Base-by-base conservation (phyloP, 2,329 filamentous ascomycete species). In the Arthrobotrys iridis region DNA sequence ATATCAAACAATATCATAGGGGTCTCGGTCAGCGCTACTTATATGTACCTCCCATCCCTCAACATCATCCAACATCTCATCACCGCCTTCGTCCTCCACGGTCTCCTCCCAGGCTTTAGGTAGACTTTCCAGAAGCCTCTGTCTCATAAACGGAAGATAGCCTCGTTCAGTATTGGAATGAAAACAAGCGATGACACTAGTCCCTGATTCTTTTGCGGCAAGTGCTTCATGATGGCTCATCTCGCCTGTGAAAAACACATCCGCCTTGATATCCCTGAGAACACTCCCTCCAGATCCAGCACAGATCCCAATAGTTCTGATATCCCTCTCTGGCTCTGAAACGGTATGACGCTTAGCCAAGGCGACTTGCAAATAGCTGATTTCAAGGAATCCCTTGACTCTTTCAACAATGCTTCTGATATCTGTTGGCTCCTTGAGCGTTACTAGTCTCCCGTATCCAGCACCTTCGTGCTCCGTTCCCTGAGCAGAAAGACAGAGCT, bases 91-190 rank as follows among this genome's bases (percentile, higher is more conserved):
- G 20, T 77, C 78, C 30, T 80, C 45, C 20, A 81, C 79, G 20
- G 80, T 80, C 24, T 82, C 78, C 40, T 81, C 80, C 88, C 88
- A 89, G 77, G 87, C 86, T 55, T 84, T 82, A 62, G 82, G 83
- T 33, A 97, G 82, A 73, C 84, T 83, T 40, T 84, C 84, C 79
- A 88, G 84, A 79, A 97, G 83, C 81, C 89, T 88, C 15, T 85
- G 84, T 79, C 86, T 86, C 83, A 99, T 86, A 50, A 91, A 88
- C 72, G 89, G 86, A 79, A 99, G 83, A 81, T 94, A 99, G 0
- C 88, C 90, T 35, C 95, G 85, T 84, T 99, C 95, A 0, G 92
- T 95, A 82, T 98, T 98, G 79, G 91, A 94, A 82, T 99, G 95
- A 79, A 97, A 96, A 52, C 79, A 79, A n/a, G 77, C 91, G 59